Conservation (phyloP, 257 asterid genomes). For the Nicotiana attenuata region DNA sequence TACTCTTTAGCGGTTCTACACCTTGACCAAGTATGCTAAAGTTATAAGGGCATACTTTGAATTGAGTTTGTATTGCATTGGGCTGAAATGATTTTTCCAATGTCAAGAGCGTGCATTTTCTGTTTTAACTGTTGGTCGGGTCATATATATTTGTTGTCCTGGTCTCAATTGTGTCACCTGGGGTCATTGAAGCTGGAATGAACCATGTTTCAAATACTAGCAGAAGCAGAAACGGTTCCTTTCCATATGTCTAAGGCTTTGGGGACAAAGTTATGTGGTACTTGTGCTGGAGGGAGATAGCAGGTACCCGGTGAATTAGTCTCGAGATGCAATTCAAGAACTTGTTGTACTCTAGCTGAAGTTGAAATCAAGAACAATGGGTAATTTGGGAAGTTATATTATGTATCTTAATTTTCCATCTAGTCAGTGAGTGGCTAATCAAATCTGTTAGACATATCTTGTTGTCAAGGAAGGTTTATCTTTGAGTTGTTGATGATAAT, state of each 20-base stretch:
- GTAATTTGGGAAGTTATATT: neutral
- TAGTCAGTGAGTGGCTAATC: neutral
- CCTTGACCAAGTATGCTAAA: neutral
- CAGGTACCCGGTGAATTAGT: neutral
- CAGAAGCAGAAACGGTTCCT: neutral
- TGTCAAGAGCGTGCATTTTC: neutral
- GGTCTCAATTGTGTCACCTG: neutral
- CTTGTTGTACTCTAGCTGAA: neutral
- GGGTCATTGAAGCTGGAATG: neutral
- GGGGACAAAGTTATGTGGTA: neutral
- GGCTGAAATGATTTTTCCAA: constrained; percentile 3
- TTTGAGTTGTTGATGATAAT: neutral
- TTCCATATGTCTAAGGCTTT: neutral
- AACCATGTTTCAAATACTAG: neutral
- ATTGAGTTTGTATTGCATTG: neutral
- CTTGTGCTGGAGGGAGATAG: neutral
- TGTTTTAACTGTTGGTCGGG: neutral
- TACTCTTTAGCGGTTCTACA: neutral
- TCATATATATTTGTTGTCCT: neutral
- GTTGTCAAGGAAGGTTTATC: neutral
- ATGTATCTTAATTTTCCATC: neutral
- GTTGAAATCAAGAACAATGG: constrained; percentile 5
- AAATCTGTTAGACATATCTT: neutral
- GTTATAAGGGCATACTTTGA: neutral
- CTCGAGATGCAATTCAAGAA: neutral